A percentile compares a stretch with the other conserved stretches of the same genome.
These are phyloP conservation scores for Lactarius tabidus DNA, from an alignment of 768 basidiomycete genomes.

Conservation along the genomic window DNA sequence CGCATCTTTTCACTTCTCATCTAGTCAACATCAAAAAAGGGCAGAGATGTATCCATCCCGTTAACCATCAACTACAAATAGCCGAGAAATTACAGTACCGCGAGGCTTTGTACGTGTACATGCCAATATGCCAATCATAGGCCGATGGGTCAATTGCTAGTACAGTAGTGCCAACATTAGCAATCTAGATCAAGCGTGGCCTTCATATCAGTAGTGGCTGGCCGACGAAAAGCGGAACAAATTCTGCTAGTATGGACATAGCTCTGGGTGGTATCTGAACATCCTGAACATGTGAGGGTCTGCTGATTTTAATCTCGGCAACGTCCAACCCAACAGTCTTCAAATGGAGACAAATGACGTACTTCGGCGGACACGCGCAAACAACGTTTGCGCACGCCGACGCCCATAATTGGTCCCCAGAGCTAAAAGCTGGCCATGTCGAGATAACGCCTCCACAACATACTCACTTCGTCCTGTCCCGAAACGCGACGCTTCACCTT, in stretches of 20 bases:
- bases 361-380: background rate
- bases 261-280: background rate
- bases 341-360: background rate
- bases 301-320: background rate
- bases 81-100: background rate
- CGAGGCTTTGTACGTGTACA: background rate
- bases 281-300: background rate
- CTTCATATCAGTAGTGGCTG: background rate
- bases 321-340: background rate
- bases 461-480: background rate
- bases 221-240: background rate
- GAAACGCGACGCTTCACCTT: background rate
- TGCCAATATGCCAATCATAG: too few species aligned
- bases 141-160: too few species aligned
- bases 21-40: too few species aligned
- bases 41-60: background rate
- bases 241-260: background rate
- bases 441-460: background rate
- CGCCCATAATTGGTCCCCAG: background rate
- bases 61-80: background rate
- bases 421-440: background rate
- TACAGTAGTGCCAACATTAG: background rate
- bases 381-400: background rate
- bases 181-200: background rate
- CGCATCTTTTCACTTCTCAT: background rate